Conservation (phyloP, 805 yeast species). For the Scheffersomyces stipitis region DNA sequence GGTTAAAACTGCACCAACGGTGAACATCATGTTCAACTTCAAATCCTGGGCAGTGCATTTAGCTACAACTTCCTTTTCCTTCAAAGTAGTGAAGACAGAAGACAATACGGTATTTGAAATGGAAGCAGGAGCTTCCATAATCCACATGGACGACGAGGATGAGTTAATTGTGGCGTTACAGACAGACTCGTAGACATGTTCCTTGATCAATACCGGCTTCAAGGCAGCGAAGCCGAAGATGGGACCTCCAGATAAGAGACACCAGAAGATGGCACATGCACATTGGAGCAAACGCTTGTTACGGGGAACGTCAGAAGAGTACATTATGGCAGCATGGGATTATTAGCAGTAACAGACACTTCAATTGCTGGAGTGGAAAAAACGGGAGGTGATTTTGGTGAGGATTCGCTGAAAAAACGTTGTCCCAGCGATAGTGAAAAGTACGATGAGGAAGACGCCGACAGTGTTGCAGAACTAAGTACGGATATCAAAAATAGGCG, state of each 20-base stretch:
- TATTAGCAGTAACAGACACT: too few relatives aligned
- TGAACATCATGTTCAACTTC: conserved; percentile 57
- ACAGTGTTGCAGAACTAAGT: too few relatives aligned
- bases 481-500: too few relatives aligned
- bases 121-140: background rate
- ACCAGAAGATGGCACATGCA: conserved; percentile 78
- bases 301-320: conserved; percentile 11
- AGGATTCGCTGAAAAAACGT: too few relatives aligned
- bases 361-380: too few relatives aligned
- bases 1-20: conserved; percentile 56
- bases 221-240: conserved; percentile 95
- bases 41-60: conserved; percentile 54
- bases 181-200: conserved; percentile 69
- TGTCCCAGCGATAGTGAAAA: too few relatives aligned
- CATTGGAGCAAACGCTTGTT: conserved; percentile 24
- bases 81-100: background rate
- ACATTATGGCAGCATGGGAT: conserved; percentile 2
- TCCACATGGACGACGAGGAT: background rate
- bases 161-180: conserved; percentile 42
- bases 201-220: conserved; percentile 74
- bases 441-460: too few relatives aligned
- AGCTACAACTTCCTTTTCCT: conserved; percentile 19
- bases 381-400: too few relatives aligned
- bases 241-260: conserved; percentile 89
- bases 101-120: background rate